Percentiles rank a stretch among this genome's conserved stretches.
Evolutionary conservation across 495 filamentous ascomycete genomes (phyloP).

Genomic region (Aspergillus avenaceus): DNA sequence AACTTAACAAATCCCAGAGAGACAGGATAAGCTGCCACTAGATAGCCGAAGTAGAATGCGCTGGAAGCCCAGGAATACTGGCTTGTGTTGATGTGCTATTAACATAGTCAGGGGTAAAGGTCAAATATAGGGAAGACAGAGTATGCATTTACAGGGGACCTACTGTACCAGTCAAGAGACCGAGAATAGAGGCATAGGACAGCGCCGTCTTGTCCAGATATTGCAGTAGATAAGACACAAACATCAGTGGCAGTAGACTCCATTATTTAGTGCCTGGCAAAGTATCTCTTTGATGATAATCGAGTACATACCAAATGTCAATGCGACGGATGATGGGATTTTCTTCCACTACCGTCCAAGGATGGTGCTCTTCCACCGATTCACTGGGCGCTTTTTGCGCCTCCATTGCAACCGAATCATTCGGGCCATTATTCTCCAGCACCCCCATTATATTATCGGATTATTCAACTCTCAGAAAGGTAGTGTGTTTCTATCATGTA

Average conservation of each 20-base stretch:
- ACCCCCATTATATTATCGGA: no score
- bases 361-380: background rate
- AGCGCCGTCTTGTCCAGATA: constrained; percentile 7
- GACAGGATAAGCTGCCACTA: constrained; percentile 9
- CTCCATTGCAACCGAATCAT: no score
- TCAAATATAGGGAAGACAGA: background rate
- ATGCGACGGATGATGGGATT: constrained; percentile 4
- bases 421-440: no score
- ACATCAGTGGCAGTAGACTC: constrained; percentile 6
- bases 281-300: no score
- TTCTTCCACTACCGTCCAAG: background rate
- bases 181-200: constrained; percentile 2
- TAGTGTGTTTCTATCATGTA: no score
- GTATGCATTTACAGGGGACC: background rate
- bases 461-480: no score
- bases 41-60: constrained; percentile 14
- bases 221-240: constrained; percentile 9
- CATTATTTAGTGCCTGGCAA: no score
- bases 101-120: background rate
- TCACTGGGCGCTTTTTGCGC: background rate
- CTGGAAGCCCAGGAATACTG: constrained; percentile 11
- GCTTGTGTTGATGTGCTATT: constrained; percentile 1
- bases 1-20: constrained; percentile 13
- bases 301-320: constrained; percentile 3
- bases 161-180: background rate